Conservation (phyloP, 2,329 filamentous ascomycete genomes). For the Cercospora sp. region DNA sequence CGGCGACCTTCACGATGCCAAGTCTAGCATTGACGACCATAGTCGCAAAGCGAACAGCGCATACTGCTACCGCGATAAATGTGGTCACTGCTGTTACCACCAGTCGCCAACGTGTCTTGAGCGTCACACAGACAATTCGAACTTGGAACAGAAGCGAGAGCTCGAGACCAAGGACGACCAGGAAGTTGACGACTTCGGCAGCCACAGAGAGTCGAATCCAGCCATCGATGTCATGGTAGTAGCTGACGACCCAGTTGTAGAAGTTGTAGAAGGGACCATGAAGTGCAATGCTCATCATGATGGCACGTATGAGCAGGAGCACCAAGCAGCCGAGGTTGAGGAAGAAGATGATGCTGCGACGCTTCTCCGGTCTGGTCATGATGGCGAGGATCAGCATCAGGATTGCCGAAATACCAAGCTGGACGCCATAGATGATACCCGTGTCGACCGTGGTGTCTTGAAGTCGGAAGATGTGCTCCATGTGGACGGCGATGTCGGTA, state of each 20-base stretch:
- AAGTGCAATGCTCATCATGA: slow-evolving; percentile 61
- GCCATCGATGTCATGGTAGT: slow-evolving; percentile 29
- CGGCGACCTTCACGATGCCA: slow-evolving; percentile 29
- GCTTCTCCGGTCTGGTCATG: slow-evolving; percentile 67
- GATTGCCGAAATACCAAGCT: slow-evolving; percentile 67
- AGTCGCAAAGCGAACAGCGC: slow-evolving; percentile 57
- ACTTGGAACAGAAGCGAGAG: slow-evolving; percentile 64
- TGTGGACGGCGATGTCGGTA: slow-evolving; percentile 43
- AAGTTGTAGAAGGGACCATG: slow-evolving; percentile 62
- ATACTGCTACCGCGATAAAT: slow-evolving; percentile 52
- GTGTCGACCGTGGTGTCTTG: slow-evolving; percentile 48
- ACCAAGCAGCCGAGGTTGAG: slow-evolving; percentile 64
- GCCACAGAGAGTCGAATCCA: slow-evolving; percentile 45
- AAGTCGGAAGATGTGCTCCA: slow-evolving; percentile 50
- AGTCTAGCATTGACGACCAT: slow-evolving; percentile 50
- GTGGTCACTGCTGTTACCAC: slow-evolving; percentile 52
- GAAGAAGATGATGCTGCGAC: slow-evolving; percentile 63
- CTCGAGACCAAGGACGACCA: slow-evolving; percentile 59
- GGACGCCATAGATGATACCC: slow-evolving; percentile 66
- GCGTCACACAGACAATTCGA: slow-evolving; percentile 60
- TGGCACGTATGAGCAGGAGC: slow-evolving; percentile 61
- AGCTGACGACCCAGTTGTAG: slow-evolving; percentile 35
- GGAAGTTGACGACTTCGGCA: slow-evolving; percentile 51
- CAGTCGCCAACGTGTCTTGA: slow-evolving; percentile 44
- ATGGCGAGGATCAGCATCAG: slow-evolving; percentile 67